A percentile compares a stretch with the other conserved stretches of the same genome.
Evolutionary conservation across 2,329 filamentous ascomycete species (phyloP).

Genomic region (Dothidotthia symphoricarpi): DNA sequence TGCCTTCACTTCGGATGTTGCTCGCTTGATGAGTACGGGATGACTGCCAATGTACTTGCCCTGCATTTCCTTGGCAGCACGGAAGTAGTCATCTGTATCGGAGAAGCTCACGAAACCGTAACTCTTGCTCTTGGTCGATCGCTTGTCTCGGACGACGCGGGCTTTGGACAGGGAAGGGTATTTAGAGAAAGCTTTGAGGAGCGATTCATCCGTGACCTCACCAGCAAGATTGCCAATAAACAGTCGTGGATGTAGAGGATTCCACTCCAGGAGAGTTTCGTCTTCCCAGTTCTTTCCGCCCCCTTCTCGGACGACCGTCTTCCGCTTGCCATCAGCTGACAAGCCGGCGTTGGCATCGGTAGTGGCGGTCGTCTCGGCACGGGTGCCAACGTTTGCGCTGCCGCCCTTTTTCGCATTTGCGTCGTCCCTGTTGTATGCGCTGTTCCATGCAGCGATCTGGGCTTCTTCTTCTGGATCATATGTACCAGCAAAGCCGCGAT

Average conservation of each 20-base stretch:
- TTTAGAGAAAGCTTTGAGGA: constrained; percentile 87
- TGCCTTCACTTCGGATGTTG: constrained; percentile 86
- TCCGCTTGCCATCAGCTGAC: constrained; percentile 62
- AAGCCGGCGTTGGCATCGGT: constrained; percentile 50
- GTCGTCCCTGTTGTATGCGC: constrained; percentile 74
- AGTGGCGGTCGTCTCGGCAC: constrained; percentile 28
- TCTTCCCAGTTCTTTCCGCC: constrained; percentile 94
- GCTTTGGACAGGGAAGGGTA: constrained; percentile 90
- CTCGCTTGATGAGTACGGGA: constrained; percentile 81
- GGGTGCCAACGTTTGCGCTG: constrained; percentile 43
- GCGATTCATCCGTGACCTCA: constrained; percentile 93
- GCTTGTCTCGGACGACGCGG: constrained; percentile 90
- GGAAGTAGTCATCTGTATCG: constrained; percentile 94
- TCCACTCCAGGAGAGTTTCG: constrained; percentile 86
- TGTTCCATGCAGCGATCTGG: constrained; percentile 93
- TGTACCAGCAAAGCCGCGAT: constrained; percentile 36
- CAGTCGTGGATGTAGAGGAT: constrained; percentile 87
- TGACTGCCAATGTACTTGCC: constrained; percentile 99
- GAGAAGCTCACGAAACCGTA: constrained; percentile 96
- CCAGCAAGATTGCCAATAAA: constrained; percentile 97
- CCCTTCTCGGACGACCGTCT: constrained; percentile 84
- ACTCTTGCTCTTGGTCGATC: constrained; percentile 92
- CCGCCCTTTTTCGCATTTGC: constrained; percentile 44
- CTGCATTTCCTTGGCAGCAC: constrained; percentile 96
- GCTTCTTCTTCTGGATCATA: constrained; percentile 80